Percentiles rank a stretch among this genome's conserved stretches.
Conservation (phyloP, 1,139 yeast species). For the Geotrichum restrictum region DNA sequence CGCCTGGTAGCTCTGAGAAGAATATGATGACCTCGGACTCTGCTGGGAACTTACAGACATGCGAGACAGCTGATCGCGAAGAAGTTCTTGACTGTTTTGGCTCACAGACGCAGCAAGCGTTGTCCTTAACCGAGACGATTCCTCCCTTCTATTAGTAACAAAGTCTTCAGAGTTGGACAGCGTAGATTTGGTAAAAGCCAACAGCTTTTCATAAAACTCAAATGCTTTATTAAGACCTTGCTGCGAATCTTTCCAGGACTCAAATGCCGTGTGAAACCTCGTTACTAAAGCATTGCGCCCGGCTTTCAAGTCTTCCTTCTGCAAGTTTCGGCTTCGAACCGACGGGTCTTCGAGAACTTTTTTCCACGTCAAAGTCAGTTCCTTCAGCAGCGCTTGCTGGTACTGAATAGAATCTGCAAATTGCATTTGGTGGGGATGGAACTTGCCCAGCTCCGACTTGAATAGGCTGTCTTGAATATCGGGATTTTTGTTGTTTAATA, state of each 20-base stretch:
- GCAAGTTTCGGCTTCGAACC: conserved; percentile 39
- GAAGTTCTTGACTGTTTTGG: conserved; percentile 26
- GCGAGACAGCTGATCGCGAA: conserved; percentile 30
- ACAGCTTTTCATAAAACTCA: conserved; percentile 58
- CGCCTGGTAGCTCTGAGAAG: conserved; percentile 3
- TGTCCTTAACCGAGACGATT: conserved; percentile 31
- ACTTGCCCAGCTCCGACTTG: conserved; percentile 71
- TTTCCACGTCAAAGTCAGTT: conserved; percentile 57
- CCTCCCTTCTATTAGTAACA: conserved; percentile 39
- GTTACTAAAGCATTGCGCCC: conserved; percentile 44
- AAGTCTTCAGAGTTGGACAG: conserved; percentile 40
- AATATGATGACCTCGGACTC: not conserved
- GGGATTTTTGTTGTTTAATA: conserved; percentile 58
- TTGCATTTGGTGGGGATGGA: conserved; percentile 62
- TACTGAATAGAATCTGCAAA: conserved; percentile 63
- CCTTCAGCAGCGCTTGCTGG: conserved; percentile 55
- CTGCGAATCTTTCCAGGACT: conserved; percentile 55
- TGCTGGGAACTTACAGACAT: conserved; percentile 23
- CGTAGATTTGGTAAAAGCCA: conserved; percentile 44
- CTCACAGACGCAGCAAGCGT: conserved; percentile 19
- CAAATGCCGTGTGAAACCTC: conserved; percentile 48
- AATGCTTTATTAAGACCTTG: conserved; percentile 60
- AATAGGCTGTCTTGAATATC: conserved; percentile 61
- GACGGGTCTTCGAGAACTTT: conserved; percentile 47
- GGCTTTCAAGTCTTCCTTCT: conserved; percentile 41